A percentile compares a stretch with the other conserved stretches of the same genome.
phyloP scores from a whole-genome alignment of 1,139 yeast genomes.

The Meyerozyma athensensis region DNA sequence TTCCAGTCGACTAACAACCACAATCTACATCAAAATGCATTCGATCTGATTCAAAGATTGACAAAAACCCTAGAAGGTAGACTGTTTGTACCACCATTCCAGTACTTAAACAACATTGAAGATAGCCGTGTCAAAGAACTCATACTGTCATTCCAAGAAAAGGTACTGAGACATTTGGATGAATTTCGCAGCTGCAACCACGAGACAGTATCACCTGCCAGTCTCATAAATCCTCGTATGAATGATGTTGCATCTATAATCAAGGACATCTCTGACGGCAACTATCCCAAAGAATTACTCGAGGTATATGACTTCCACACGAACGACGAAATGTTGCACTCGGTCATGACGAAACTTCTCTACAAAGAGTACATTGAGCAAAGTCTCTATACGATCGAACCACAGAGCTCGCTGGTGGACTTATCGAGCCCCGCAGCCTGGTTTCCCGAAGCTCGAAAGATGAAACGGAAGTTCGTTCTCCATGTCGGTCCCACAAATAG shows the following conservation, averaged over 20 bases:
- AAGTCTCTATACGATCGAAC: background rate
- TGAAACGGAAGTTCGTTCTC: slow-evolving; percentile 73
- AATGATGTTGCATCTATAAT: slow-evolving; percentile 17
- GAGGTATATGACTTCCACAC: slow-evolving; percentile 14
- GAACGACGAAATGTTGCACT: slow-evolving; percentile 17
- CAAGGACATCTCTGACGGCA: slow-evolving; percentile 15
- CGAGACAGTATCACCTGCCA: slow-evolving; percentile 12
- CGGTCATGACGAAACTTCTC: slow-evolving; percentile 21
- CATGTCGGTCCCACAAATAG: slow-evolving; percentile 98
- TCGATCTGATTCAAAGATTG: background rate
- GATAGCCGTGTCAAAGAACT: slow-evolving; percentile 5
- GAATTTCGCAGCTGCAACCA: slow-evolving; percentile 2
- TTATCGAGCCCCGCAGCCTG: slow-evolving; percentile 75
- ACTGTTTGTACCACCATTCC: slow-evolving; percentile 8
- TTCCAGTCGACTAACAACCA: background rate
- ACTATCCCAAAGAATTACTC: slow-evolving; percentile 18
- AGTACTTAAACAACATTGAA: slow-evolving; percentile 8
- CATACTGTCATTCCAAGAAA: slow-evolving; percentile 5
- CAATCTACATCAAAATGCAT: background rate
- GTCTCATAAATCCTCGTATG: slow-evolving; percentile 30
- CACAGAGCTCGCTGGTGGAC: slow-evolving; percentile 30
- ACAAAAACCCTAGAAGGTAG: slow-evolving; percentile 2
- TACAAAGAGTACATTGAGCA: slow-evolving; percentile 19
- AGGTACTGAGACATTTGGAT: slow-evolving; percentile 6
- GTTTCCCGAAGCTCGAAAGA: slow-evolving; percentile 82